Evolutionary conservation across 345 rosid genomes (phyloP).

Genomic region (Rhizophora apiculata): DNA sequence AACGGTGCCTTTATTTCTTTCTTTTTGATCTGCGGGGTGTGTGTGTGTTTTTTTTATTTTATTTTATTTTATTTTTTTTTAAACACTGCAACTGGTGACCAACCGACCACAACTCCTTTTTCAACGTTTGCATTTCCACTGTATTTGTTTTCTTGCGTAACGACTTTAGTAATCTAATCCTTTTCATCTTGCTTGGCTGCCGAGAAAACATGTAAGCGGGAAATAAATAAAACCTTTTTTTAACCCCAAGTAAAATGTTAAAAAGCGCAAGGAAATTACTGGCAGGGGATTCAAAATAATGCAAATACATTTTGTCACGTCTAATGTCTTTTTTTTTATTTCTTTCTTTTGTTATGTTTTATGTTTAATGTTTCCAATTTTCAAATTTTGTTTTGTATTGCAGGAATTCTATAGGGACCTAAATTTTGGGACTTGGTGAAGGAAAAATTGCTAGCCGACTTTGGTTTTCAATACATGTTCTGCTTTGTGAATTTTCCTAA

Average conservation of each 20-base stretch:
- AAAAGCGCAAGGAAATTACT: not conserved
- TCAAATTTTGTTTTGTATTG: slow-evolving; percentile 1
- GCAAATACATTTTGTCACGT: too few relatives aligned
- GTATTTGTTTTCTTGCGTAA: not conserved
- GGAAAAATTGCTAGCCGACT: not conserved
- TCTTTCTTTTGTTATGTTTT: slow-evolving; percentile 1
- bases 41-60: too few relatives aligned
- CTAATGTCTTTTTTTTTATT: not conserved
- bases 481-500: not conserved
- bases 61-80: not conserved
- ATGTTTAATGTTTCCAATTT: slow-evolving; percentile 1
- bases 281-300: not conserved
- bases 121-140: slow-evolving; percentile 9
- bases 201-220: slow-evolving; percentile 4
- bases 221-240: not conserved
- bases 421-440: not conserved
- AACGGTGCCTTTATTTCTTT: slow-evolving; percentile 13
- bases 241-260: too few relatives aligned
- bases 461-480: slow-evolving; percentile 4
- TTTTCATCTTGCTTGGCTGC: not conserved
- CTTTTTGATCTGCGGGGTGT: not conserved
- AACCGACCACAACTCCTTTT: not conserved
- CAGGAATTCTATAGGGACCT: not conserved
- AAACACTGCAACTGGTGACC: slow-evolving; percentile 4
- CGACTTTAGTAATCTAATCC: not conserved